Evolutionary conservation across 2,329 filamentous ascomycete genomes (phyloP), one percentile per base, ranked within the genome.

Genomic region (Fusarium sublunatum): DNA sequence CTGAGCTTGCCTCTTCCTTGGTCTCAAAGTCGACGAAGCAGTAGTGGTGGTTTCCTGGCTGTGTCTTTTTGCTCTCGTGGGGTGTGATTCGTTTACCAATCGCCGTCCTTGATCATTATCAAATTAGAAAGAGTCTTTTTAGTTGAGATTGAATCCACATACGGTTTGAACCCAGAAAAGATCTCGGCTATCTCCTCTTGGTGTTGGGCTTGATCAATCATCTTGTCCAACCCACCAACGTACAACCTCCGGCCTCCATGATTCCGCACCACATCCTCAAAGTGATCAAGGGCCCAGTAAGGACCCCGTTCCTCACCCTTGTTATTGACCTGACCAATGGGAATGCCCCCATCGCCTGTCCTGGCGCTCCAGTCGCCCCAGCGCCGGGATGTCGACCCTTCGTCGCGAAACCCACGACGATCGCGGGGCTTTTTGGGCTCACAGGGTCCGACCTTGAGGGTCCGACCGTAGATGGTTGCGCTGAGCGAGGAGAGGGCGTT

Each of bases 11-110:
- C 60, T 88, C 83, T 48, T 86, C 81, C 1, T 76, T 71, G 6
- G 79, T 84, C 43, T 76, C 77, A 53, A 90, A 82, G 67, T 90
- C 86, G n/a, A 90, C 84, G 57, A 89, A 90, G 66, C 86, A 85
- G 73, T 86, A 89, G 74, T 89, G 83, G 69, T 86, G 81, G 61
- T 85, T 82, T 28, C 84, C 85, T 0, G 79, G 76, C 36, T 79
- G 77, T n/a, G 77, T 73, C 25, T 76, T 78, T 55, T 81, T 88
- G 69, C 75, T 85, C 69, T 77, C 86, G 71, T 80, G 87, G 61
- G 82, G 86, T 42, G 81, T 88, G 78, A 84, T 89, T 15, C 81
- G 76, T 65, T 83, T 83, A 64, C 81, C 78, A 42, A 83, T 78
- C 1, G 64, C 65, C 13, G 43, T 36, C 3, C 64, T 68, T n/a